A percentile compares a stretch with the other conserved stretches of the same genome.
Evolutionary conservation across 352 stramenopile genomes (phyloP).

Genomic region (Stramenopiles sp.): DNA sequence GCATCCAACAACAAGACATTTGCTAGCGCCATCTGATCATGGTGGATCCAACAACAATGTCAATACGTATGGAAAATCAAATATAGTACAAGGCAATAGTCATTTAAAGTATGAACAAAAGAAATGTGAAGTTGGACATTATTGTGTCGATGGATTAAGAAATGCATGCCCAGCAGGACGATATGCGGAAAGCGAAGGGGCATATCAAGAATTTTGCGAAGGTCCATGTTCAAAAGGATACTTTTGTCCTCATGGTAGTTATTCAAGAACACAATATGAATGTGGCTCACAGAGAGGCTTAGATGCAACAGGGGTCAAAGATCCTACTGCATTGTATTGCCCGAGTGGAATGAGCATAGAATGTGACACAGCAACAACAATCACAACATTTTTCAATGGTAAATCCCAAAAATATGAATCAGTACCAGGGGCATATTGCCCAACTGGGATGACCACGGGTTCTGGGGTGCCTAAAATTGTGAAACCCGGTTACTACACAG

Average conservation of each 20-base stretch:
- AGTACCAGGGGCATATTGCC: too few species aligned
- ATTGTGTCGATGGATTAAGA: conserved; percentile 12
- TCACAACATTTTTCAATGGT: too few species aligned
- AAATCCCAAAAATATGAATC: too few species aligned
- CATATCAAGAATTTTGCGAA: not conserved
- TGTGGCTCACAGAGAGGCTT: conserved; percentile 9
- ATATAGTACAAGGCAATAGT: not conserved
- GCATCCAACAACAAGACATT: not conserved
- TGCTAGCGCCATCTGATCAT: not conserved
- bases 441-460: not conserved
- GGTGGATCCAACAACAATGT: not conserved
- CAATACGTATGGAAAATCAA: not conserved
- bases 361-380: too few species aligned
- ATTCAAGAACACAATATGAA: conserved; percentile 5
- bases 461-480: conserved; percentile 7
- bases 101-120: conserved; percentile 1
- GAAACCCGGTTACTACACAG: conserved; percentile 12
- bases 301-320: not conserved
- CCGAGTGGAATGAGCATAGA: conserved; percentile 8
- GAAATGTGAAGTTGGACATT: conserved; percentile 11
- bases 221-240: conserved; percentile 16
- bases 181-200: conserved; percentile 10
- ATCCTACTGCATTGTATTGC: conserved; percentile 9
- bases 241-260: conserved; percentile 15
- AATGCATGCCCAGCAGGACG: conserved; percentile 13